Conservation (phyloP, 164 flowering plant genomes). For the Umbilicus rupestris region DNA sequence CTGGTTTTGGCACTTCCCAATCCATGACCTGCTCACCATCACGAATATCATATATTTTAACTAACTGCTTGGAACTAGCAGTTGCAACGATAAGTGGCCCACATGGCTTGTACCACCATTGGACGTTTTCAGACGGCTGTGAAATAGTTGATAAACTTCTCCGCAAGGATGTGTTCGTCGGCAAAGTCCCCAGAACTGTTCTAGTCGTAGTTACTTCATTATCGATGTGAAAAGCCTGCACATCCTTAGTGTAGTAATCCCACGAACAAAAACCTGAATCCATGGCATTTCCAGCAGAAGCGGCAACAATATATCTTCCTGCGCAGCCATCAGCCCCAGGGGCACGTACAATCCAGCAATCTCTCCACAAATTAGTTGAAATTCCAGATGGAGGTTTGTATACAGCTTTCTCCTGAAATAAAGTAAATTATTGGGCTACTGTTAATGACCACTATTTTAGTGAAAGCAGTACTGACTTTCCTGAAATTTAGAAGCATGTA, state of each 20-base stretch:
- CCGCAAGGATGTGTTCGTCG: constrained; percentile 29
- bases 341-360: constrained; percentile 95
- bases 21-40: constrained; percentile 86
- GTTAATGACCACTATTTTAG: not conserved
- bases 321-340: constrained; percentile 92
- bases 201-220: constrained; percentile 35
- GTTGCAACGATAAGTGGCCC: constrained; percentile 80
- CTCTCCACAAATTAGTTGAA: constrained; percentile 73
- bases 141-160: constrained; percentile 33
- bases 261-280: constrained; percentile 93
- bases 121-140: constrained; percentile 41
- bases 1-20: constrained; percentile 79
- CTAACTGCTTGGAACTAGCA: constrained; percentile 54
- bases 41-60: constrained; percentile 72
- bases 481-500: too few species aligned
- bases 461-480: not conserved
- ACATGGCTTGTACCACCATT: constrained; percentile 94
- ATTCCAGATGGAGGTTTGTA: constrained; percentile 65
- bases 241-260: constrained; percentile 84
- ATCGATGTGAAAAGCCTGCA: constrained; percentile 64
- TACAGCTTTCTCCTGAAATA: constrained; percentile 65
- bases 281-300: constrained; percentile 83
- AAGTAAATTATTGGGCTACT: not conserved
- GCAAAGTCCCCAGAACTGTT: constrained; percentile 57
- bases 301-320: constrained; percentile 92